Evolutionary conservation across 257 asterid species (phyloP).

Genomic region (Solanum rostratum): DNA sequence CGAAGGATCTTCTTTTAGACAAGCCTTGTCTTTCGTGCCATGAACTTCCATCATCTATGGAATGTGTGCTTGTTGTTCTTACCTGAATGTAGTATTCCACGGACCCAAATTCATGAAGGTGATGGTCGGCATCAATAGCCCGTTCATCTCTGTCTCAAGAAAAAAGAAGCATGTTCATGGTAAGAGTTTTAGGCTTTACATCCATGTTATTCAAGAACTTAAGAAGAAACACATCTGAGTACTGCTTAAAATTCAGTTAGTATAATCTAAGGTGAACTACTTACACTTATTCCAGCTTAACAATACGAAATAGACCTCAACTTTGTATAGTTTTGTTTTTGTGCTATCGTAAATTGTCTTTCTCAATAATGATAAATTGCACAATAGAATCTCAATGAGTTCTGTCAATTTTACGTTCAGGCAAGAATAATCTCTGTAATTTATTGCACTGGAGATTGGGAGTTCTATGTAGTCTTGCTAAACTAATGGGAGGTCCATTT

Average conservation of each 20-base stretch:
- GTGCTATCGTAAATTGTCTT: neutral
- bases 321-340: neutral
- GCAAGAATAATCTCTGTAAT: neutral
- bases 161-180: neutral
- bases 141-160: conserved; percentile 36
- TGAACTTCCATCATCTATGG: neutral
- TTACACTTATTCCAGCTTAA: neutral
- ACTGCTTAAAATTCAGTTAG: neutral
- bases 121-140: conserved; percentile 61
- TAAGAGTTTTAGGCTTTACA: neutral
- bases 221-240: neutral
- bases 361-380: neutral
- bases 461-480: neutral
- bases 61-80: neutral
- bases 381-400: neutral
- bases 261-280: neutral
- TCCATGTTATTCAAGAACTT: neutral
- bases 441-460: neutral
- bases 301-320: neutral
- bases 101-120: conserved; percentile 73
- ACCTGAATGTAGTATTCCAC: conserved; percentile 82
- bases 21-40: neutral
- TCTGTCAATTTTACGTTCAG: neutral
- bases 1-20: neutral
- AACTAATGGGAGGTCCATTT: neutral